These are phyloP conservation scores for Starmerella lactis-condensi DNA, from an alignment of 805 yeast genomes.

Conservation along the genomic window DNA sequence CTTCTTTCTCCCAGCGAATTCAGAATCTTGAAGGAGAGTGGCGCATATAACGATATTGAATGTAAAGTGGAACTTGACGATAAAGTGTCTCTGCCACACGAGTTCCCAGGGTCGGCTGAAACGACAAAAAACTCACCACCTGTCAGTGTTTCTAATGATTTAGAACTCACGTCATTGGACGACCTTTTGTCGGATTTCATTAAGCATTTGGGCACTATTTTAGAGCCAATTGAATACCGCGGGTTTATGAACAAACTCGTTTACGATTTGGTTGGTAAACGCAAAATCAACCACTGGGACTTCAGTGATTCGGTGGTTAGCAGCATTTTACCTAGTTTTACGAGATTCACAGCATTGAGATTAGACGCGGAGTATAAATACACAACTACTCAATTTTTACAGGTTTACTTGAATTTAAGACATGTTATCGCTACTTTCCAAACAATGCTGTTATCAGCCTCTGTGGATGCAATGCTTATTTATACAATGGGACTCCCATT, in stretches of 20 bases:
- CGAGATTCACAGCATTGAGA: slow-evolving; percentile 12
- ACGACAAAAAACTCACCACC: slow-evolving; percentile 7
- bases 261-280: slow-evolving; percentile 7
- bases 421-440: slow-evolving; percentile 14
- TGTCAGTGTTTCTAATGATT: slow-evolving; percentile 8
- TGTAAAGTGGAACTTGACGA: slow-evolving; percentile 4
- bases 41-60: slow-evolving; percentile 12
- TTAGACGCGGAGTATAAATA: slow-evolving; percentile 17
- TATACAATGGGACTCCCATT: neutral
- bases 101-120: slow-evolving; percentile 2
- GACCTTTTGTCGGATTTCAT: slow-evolving; percentile 11
- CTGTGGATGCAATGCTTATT: slow-evolving; percentile 8
- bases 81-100: slow-evolving; percentile 1
- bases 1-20: slow-evolving; percentile 6
- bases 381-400: slow-evolving; percentile 16
- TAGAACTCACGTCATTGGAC: slow-evolving; percentile 1
- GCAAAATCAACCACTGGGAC: slow-evolving; percentile 15
- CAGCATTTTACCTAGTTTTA: slow-evolving; percentile 14
- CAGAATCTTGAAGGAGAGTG: slow-evolving; percentile 5
- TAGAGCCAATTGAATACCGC: slow-evolving; percentile 15
- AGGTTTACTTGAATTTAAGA: slow-evolving; percentile 14
- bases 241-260: slow-evolving; percentile 11
- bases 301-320: slow-evolving; percentile 16
- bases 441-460: slow-evolving; percentile 11
- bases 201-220: slow-evolving; percentile 13